phyloP scores from a whole-genome alignment of 768 basidiomycete species.

The Royoungia palumana region DNA sequence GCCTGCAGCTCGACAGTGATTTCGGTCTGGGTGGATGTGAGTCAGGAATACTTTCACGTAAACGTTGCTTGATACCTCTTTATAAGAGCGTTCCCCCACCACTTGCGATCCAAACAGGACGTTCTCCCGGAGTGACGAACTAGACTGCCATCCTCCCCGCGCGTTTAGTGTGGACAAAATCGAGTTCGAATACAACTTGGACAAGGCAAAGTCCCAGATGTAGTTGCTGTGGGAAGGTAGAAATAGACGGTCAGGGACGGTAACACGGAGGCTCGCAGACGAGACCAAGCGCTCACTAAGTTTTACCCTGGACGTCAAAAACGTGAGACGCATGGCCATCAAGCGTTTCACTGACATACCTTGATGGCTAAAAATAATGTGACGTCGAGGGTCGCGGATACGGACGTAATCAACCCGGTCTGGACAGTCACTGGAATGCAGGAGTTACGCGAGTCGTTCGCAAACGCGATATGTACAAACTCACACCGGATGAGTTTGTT shows the following conservation, averaged over 20 bases:
- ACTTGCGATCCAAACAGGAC: conserved; percentile 5
- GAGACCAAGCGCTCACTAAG: conserved; percentile 1
- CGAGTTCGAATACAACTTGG: too few species aligned
- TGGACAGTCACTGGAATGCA: too few species aligned
- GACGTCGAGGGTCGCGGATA: conserved; percentile 20
- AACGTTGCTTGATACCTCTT: too few species aligned
- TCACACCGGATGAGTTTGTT: conserved; percentile 42
- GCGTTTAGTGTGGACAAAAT: not conserved
- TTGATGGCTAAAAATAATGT: conserved; percentile 19
- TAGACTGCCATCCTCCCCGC: conserved; percentile 21
- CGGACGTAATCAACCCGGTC: conserved; percentile 16
- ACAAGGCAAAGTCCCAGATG: conserved; percentile 13
- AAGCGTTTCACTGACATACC: conserved; percentile 6
- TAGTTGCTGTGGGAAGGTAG: conserved; percentile 8
- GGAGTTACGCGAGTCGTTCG: too few species aligned
- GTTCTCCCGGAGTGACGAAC: not conserved
- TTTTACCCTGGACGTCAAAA: not conserved
- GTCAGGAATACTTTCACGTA: too few species aligned
- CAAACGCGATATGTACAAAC: conserved; percentile 2
- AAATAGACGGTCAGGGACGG: not conserved
- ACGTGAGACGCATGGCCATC: not conserved
- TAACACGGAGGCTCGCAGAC: not conserved
- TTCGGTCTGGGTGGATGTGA: too few species aligned
- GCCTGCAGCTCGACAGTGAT: too few species aligned
- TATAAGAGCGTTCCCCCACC: too few species aligned